Base-by-base conservation (phyloP, 1,284 basidiomycete genomes). In the Melanopsichium pennsylvanicum region DNA sequence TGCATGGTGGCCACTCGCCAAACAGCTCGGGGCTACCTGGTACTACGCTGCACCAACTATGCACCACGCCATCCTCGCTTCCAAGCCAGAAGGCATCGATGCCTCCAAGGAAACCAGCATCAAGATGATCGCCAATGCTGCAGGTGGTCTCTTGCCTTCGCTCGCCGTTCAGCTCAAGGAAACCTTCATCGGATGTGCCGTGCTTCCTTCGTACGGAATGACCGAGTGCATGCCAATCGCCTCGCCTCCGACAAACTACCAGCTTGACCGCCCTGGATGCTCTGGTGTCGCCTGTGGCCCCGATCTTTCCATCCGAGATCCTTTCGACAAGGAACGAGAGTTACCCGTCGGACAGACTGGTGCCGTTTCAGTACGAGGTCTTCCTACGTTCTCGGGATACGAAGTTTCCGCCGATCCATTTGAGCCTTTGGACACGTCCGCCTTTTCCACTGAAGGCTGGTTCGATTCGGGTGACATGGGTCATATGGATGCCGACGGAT, bases 151-250 rank as follows among this genome's bases (percentile, higher is more conserved):
- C 21, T 61, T 81, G 33, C 79, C 79, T 6, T 79, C 79, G 42
- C 64, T 81, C 6, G 79, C 79, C 31, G 58, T 75, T 1, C 76
- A 81, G 60, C 74, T 81, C 47, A 79, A 78, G 52, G 78, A 77
- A 37, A 79, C 75, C 1, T 81, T 81, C 40, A 58, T 52, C 27
- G 68, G 62, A 34, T 76, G 73, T 37, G 69, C 78, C 10, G 79
- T 81, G 25, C 71, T 81, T 21, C 79, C 79, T 4, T 81, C 79
- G 39, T 81, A 81, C 61, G 79, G 79, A 27, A 81, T 81, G 79
- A 81, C 79, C 6, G 79, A 81, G 45, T 81, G 79, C 54, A 81
- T 81, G 79, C 79, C 79, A 35, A 81, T 81, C 57, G 79, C 79
- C 9, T 81, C 79, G 33, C 79, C 79, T 6, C 79, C 76, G 5